Conservation (phyloP, 176 grass and related monocot species). For the Eremochloa ophiuroides region DNA sequence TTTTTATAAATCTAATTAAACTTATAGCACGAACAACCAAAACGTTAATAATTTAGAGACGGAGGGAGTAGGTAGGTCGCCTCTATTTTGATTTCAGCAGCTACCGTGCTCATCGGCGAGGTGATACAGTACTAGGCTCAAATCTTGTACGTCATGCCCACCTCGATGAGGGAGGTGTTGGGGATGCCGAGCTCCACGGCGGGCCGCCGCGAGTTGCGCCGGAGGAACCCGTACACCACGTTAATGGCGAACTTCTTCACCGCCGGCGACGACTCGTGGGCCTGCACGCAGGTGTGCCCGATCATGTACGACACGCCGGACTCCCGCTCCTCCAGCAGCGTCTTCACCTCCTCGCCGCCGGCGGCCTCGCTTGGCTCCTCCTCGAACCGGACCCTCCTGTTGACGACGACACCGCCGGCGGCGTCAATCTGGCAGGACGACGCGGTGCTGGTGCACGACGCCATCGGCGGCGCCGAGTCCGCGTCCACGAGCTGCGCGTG, state of each 20-base stretch:
- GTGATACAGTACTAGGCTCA: not conserved
- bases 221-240: conserved; percentile 78
- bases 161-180: conserved; percentile 76
- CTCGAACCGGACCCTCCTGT: conserved; percentile 52
- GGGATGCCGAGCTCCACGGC: conserved; percentile 69
- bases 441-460: not conserved
- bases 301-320: conserved; percentile 89
- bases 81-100: too few species aligned
- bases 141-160: conserved; percentile 81
- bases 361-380: conserved; percentile 4
- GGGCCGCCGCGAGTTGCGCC: conserved; percentile 76
- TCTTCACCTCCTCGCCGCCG: conserved; percentile 41
- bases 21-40: too few species aligned
- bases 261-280: conserved; percentile 65
- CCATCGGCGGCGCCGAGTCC: conserved; percentile 2
- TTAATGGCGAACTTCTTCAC: conserved; percentile 76
- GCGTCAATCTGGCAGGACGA: conserved; percentile 24
- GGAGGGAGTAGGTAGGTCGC: too few species aligned
- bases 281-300: conserved; percentile 68
- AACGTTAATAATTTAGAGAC: too few species aligned
- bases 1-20: too few species aligned
- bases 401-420: not conserved
- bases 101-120: not conserved
- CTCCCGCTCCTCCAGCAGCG: conserved; percentile 68
- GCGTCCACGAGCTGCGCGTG: not conserved